phyloP scores from a whole-genome alignment of 768 basidiomycete species.

The Imleria badia region DNA sequence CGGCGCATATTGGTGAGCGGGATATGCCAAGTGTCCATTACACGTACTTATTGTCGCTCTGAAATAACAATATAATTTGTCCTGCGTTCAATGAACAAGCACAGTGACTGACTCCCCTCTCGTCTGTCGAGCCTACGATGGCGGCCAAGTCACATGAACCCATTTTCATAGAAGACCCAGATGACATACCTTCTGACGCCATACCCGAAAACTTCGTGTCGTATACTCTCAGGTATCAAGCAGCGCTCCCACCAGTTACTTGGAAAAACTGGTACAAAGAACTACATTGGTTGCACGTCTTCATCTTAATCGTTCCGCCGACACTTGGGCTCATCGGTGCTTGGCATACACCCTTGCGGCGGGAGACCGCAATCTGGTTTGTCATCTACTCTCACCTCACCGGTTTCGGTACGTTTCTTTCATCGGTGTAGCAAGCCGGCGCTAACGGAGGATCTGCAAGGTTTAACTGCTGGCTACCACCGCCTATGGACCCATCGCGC shows the following conservation, averaged over 20 bases:
- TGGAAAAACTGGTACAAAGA: constrained; percentile 16
- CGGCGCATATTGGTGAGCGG: background rate
- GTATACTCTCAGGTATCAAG: constrained; percentile 7
- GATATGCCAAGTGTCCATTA: background rate
- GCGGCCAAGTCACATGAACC: background rate
- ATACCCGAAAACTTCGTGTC: constrained; percentile 12
- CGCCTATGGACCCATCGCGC: constrained; percentile 92
- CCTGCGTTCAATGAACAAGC: background rate
- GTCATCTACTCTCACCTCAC: constrained; percentile 57
- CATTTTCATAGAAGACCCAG: constrained; percentile 1
- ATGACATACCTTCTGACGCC: constrained; percentile 2
- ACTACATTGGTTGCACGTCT: constrained; percentile 8
- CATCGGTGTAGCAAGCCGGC: background rate
- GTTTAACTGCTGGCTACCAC: constrained; percentile 90
- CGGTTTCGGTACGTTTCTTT: constrained; percentile 61
- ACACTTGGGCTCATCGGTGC: constrained; percentile 1
- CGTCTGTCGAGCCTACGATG: background rate
- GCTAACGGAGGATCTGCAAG: constrained; percentile 27
- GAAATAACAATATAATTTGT: background rate
- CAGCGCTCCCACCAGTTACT: constrained; percentile 7
- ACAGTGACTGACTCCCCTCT: background rate
- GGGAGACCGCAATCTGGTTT: constrained; percentile 1
- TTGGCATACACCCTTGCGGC: constrained; percentile 1
- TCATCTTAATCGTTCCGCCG: constrained; percentile 5
- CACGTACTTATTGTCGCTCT: background rate